These are phyloP conservation scores for Pythium myriotylum DNA, from an alignment of 352 stramenopile species.

Conservation along the genomic window DNA sequence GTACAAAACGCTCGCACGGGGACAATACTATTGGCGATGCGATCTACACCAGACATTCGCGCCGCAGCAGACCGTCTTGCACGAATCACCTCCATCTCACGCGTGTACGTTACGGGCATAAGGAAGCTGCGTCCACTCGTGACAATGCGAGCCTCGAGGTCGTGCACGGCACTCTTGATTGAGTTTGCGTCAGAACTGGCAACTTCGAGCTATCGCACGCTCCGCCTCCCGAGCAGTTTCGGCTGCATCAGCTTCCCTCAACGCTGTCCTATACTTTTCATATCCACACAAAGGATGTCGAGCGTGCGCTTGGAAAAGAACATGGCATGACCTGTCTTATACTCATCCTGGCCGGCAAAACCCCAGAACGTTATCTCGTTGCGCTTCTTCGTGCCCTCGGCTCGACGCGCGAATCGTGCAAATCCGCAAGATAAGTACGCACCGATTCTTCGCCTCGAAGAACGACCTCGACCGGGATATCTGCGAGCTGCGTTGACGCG, in stretches of 20 bases:
- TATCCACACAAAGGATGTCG: constrained; percentile 24
- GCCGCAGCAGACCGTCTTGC: background rate
- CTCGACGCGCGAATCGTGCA: background rate
- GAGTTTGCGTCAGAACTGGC: constrained; percentile 1
- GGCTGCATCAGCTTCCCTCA: constrained; percentile 1
- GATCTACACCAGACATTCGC: background rate
- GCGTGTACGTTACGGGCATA: constrained; percentile 11
- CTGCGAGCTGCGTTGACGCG: background rate
- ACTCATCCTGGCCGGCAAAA: constrained; percentile 15
- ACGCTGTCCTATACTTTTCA: constrained; percentile 15
- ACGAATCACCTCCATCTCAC: background rate
- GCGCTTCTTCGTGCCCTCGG: background rate
- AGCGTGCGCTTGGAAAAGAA: constrained; percentile 24
- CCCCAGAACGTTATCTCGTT: constrained; percentile 13
- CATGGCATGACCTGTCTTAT: constrained; percentile 13
- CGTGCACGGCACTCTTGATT: background rate
- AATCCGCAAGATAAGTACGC: constrained; percentile 14
- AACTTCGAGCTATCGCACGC: background rate
- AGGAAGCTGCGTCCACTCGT: constrained; percentile 10
- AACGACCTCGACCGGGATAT: constrained; percentile 28
- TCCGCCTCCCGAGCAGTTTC: constrained; percentile 4
- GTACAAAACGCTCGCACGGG: background rate
- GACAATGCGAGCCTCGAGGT: background rate
- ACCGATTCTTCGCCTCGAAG: constrained; percentile 12
- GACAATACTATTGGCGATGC: constrained; percentile 6